Evolutionary conservation across 495 filamentous ascomycete genomes (phyloP).

Genomic region (Aspergillus campestris): DNA sequence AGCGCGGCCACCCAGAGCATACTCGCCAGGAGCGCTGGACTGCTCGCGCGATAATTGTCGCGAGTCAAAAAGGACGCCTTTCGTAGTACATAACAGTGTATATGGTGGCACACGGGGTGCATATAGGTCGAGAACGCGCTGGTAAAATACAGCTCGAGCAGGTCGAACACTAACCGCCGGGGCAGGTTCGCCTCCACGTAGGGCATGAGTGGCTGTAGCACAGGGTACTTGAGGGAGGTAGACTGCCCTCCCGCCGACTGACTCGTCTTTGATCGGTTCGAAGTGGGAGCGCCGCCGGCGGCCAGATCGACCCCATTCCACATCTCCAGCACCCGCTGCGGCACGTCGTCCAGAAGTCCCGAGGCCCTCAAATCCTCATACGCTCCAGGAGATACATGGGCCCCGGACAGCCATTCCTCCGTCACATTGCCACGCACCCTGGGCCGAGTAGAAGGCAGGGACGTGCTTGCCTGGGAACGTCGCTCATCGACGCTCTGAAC

Average conservation of each 20-base stretch:
- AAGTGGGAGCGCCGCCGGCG: conserved; percentile 11
- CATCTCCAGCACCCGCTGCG: conserved; percentile 29
- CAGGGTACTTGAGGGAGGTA: conserved; percentile 64
- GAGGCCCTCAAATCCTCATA: conserved; percentile 25
- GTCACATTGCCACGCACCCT: conserved; percentile 21
- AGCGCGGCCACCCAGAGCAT: conserved; percentile 95
- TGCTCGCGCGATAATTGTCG: conserved; percentile 70
- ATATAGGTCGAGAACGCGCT: conserved; percentile 78
- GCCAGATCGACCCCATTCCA: conserved; percentile 29
- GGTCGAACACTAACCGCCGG: conserved; percentile 68
- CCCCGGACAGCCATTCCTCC: conserved; percentile 33
- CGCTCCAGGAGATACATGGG: conserved; percentile 32
- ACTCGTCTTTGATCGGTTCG: conserved; percentile 11
- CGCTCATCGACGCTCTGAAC: conserved; percentile 28
- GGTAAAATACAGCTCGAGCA: conserved; percentile 81
- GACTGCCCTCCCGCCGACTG: conserved; percentile 8
- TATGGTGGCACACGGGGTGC: conserved; percentile 85
- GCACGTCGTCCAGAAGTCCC: conserved; percentile 20
- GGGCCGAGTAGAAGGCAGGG: conserved; percentile 9
- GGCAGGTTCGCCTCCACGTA: conserved; percentile 68
- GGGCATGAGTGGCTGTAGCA: conserved; percentile 73
- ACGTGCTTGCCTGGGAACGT: conserved; percentile 15
- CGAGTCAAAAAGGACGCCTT: conserved; percentile 80
- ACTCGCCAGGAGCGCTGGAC: conserved; percentile 79
- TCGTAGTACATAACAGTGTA: conserved; percentile 84